Evolutionary conservation across 257 asterid species (phyloP).

Genomic region (Solanum medicagineum): DNA sequence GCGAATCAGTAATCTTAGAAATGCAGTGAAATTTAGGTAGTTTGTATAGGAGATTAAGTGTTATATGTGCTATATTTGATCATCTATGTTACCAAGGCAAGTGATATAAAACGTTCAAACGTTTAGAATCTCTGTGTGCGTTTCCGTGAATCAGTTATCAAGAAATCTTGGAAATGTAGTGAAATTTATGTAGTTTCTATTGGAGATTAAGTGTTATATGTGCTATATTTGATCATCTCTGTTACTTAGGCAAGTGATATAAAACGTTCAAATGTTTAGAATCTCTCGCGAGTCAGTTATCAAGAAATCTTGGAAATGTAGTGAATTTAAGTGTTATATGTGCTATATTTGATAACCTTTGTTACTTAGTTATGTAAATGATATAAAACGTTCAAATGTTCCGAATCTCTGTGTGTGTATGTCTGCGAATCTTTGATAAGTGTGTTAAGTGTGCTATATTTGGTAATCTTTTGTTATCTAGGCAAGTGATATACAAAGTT

Average conservation of each 20-base stretch:
- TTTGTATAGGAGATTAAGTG: not conserved
- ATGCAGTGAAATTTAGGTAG: not conserved
- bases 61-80: not conserved
- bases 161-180: not conserved
- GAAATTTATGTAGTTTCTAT: not conserved
- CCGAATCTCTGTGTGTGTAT: no score
- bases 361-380: conserved; percentile 51
- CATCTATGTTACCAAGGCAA: conserved; percentile 50
- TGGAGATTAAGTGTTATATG: not conserved
- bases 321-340: not conserved
- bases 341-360: not conserved
- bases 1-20: not conserved
- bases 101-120: conserved; percentile 11
- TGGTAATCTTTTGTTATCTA: conserved; percentile 27
- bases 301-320: not conserved
- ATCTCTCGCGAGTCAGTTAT: not conserved
- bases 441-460: not conserved
- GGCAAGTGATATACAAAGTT: conserved; percentile 35
- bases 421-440: no score
- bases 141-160: not conserved
- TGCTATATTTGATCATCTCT: not conserved
- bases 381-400: not conserved
- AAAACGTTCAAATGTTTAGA: not conserved
- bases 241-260: conserved; percentile 42
- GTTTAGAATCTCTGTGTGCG: not conserved